phyloP scores from a whole-genome alignment of 768 basidiomycete genomes.

The Suillus plorans region DNA sequence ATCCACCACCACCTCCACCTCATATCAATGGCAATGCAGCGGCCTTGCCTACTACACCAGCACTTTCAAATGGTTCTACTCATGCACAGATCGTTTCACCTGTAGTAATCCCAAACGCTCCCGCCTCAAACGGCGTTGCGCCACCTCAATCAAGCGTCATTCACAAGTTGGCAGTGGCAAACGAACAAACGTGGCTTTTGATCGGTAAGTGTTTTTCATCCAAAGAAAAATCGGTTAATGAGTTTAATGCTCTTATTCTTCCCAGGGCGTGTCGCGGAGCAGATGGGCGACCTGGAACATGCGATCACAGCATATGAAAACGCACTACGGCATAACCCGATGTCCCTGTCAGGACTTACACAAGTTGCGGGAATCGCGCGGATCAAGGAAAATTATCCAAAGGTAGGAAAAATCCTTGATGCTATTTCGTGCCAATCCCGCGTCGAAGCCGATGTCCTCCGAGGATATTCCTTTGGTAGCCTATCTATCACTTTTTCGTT shows the following conservation, averaged over 20 bases:
- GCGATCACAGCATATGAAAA: slow-evolving; percentile 93
- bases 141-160: slow-evolving; percentile 44
- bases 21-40: slow-evolving; percentile 54
- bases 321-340: slow-evolving; percentile 92
- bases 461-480: slow-evolving; percentile 28
- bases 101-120: slow-evolving; percentile 38
- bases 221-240: slow-evolving; percentile 15
- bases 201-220: slow-evolving; percentile 57
- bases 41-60: slow-evolving; percentile 45
- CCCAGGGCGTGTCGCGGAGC: slow-evolving; percentile 91
- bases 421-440: slow-evolving; percentile 23
- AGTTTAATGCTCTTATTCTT: slow-evolving; percentile 16
- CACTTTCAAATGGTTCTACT: slow-evolving; percentile 43
- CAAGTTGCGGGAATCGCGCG: slow-evolving; percentile 96
- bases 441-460: slow-evolving; percentile 24
- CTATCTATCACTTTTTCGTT: slow-evolving; percentile 1
- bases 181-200: slow-evolving; percentile 94
- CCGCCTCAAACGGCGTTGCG: slow-evolving; percentile 26
- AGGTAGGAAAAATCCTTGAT: slow-evolving; percentile 48
- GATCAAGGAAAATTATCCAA: slow-evolving; percentile 96
- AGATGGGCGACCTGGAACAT: slow-evolving; percentile 91
- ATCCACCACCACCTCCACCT: slow-evolving; percentile 36
- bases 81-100: slow-evolving; percentile 48
- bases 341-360: slow-evolving; percentile 85
- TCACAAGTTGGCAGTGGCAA: slow-evolving; percentile 79